Conservation (phyloP, 306 rosid genomes). For the Malus sylvestris region DNA sequence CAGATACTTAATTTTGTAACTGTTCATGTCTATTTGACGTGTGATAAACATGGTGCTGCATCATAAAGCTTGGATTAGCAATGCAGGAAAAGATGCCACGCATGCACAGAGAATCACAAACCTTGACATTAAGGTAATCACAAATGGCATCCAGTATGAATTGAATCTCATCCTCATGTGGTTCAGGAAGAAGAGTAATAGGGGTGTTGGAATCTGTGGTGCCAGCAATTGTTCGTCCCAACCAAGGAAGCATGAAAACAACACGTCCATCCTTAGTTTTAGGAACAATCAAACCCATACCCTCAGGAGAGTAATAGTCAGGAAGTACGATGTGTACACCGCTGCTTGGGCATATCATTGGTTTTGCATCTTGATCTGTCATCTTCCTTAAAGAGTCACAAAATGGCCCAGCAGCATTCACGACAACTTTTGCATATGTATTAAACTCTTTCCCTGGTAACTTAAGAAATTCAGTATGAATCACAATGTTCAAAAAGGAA, state of each 20-base stretch:
- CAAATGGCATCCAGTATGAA: conserved; percentile 92
- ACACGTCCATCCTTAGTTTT: conserved; percentile 98
- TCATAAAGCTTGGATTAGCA: background rate
- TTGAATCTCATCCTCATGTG: conserved; percentile 93
- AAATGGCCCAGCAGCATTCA: conserved; percentile 98
- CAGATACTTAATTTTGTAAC: background rate
- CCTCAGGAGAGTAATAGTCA: conserved; percentile 97
- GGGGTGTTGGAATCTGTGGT: conserved; percentile 88
- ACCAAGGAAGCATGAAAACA: conserved; percentile 98
- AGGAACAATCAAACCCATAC: conserved; percentile 98
- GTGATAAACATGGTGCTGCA: background rate
- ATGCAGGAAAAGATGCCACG: background rate
- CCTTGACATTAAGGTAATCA: conserved; percentile 93
- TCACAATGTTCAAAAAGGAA: conserved; percentile 3
- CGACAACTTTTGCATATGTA: conserved; percentile 89
- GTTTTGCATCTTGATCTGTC: conserved; percentile 55
- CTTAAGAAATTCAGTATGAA: conserved; percentile 25
- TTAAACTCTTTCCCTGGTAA: conserved; percentile 78
- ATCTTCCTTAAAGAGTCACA: conserved; percentile 81
- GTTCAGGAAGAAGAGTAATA: conserved; percentile 88
- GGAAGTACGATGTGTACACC: conserved; percentile 96
- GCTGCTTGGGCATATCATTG: conserved; percentile 90
- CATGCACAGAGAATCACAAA: conserved; percentile 26
- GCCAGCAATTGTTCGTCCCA: conserved; percentile 97
- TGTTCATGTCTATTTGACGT: background rate